Conservation (phyloP, 306 rosid genomes). For the Rubus idaeus region DNA sequence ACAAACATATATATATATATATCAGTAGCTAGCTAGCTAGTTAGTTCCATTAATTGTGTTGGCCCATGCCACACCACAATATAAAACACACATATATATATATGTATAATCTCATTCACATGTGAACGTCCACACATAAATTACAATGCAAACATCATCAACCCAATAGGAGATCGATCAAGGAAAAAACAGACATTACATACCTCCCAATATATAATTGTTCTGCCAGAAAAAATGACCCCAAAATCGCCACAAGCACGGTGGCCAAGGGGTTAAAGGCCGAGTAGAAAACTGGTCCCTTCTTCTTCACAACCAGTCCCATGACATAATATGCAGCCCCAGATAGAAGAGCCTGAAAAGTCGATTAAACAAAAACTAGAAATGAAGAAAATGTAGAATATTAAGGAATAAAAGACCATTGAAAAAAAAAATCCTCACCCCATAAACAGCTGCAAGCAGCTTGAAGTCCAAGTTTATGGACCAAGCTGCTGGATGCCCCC, state of each 20-base stretch:
- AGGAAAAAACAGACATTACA: not conserved
- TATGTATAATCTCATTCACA: too few species aligned
- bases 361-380: not conserved
- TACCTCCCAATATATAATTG: not conserved
- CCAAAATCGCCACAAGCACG: not conserved
- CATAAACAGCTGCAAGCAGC: not conserved
- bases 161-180: too few species aligned
- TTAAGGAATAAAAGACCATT: too few species aligned
- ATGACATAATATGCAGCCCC: not conserved
- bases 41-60: not conserved
- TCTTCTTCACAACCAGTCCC: not conserved
- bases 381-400: not conserved
- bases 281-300: constrained; percentile 5
- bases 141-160: too few species aligned
- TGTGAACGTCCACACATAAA: too few species aligned
- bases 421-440: not conserved
- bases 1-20: too few species aligned
- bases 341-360: not conserved
- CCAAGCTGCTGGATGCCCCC: not conserved
- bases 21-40: too few species aligned
- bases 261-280: not conserved
- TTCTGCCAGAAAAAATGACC: not conserved
- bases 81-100: not conserved
- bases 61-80: not conserved
- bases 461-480: not conserved